Percentiles rank a stretch among this genome's conserved stretches.
These are phyloP conservation scores for Byssothecium circinans DNA, from an alignment of 2,329 filamentous ascomycete genomes.

Conservation along the genomic window DNA sequence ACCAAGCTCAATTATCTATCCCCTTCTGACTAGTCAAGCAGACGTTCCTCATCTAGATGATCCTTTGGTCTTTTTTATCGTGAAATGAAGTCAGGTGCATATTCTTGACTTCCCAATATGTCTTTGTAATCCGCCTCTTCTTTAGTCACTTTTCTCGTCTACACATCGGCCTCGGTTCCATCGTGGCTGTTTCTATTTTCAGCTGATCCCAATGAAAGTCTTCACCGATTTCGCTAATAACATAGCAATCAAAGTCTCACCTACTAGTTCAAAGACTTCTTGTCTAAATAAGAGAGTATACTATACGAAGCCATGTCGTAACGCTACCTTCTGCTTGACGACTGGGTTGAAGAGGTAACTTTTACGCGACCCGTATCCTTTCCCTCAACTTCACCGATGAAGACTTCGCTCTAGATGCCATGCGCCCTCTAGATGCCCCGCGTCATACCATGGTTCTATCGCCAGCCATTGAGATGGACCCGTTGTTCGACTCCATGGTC, in stretches of 20 bases:
- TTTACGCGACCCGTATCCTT: too few relatives aligned
- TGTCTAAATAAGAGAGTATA: constrained; percentile 6
- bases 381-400: too few relatives aligned
- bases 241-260: constrained; percentile 7
- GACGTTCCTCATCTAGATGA: constrained; percentile 22
- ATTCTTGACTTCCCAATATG: constrained; percentile 1
- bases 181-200: too few relatives aligned
- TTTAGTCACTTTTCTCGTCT: background rate
- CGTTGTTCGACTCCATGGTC: too few relatives aligned
- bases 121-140: too few relatives aligned
- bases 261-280: background rate
- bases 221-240: constrained; percentile 10
- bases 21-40: constrained; percentile 16
- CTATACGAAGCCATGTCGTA: constrained; percentile 1
- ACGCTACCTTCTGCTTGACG: constrained; percentile 7
- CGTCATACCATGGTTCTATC: too few relatives aligned
- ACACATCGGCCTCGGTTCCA: too few relatives aligned
- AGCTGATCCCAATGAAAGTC: too few relatives aligned
- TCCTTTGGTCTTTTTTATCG: constrained; percentile 12
- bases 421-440: too few relatives aligned
- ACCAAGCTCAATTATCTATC: constrained; percentile 17
- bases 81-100: constrained; percentile 3
- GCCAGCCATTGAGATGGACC: too few relatives aligned
- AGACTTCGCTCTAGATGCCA: too few relatives aligned
- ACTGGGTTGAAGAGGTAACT: constrained; percentile 9